phyloP scores from a whole-genome alignment of 129 eudicot species.

The Lactuca saligna region DNA sequence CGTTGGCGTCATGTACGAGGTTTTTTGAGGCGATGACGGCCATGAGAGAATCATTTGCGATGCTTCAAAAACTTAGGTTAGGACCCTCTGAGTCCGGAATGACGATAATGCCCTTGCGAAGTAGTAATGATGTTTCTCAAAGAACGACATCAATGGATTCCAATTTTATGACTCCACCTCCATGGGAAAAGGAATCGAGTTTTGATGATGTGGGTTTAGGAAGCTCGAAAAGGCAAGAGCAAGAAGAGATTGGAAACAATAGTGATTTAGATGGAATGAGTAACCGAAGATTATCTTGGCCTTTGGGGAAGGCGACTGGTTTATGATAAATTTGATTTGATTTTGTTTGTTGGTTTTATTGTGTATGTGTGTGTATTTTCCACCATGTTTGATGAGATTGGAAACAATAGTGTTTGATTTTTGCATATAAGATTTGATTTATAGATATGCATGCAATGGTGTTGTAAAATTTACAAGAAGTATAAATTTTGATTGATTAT shows the following conservation, averaged over 20 bases:
- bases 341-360: constrained; percentile 22
- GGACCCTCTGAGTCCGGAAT: constrained; percentile 38
- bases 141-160: constrained; percentile 37
- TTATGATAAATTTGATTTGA: not conserved
- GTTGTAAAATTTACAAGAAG: not conserved
- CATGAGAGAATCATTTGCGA: constrained; percentile 92
- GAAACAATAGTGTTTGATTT: constrained; percentile 19
- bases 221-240: constrained; percentile 32
- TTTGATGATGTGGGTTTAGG: constrained; percentile 52
- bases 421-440: not conserved
- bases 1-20: constrained; percentile 94
- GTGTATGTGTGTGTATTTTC: constrained; percentile 21
- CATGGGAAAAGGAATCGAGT: constrained; percentile 68
- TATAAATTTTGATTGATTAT: not conserved
- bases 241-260: constrained; percentile 23
- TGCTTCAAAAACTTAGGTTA: constrained; percentile 77
- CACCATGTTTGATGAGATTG: constrained; percentile 10
- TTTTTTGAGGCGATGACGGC: constrained; percentile 97
- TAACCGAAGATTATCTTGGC: constrained; percentile 66
- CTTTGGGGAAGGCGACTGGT: constrained; percentile 51
- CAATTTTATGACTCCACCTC: constrained; percentile 66
- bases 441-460: constrained; percentile 8
- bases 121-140: constrained; percentile 28
- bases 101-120: constrained; percentile 29
- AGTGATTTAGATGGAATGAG: constrained; percentile 41